These are phyloP conservation scores for Alternaria arbusti DNA, from an alignment of 2,329 filamentous ascomycete genomes.

Conservation along the genomic window DNA sequence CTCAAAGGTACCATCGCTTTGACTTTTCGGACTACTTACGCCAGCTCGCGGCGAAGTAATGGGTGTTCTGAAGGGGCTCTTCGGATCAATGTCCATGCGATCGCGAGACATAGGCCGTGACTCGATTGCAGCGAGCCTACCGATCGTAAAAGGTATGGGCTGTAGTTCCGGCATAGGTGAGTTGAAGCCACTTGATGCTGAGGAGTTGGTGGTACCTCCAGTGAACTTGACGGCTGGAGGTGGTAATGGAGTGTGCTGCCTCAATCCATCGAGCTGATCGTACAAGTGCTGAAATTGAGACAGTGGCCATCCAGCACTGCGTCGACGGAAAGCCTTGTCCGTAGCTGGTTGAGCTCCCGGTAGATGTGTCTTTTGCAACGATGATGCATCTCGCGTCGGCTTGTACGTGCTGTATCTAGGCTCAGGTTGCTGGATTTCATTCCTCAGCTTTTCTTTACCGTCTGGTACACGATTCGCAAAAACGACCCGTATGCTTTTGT, in stretches of 20 bases:
- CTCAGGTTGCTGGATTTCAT: slow-evolving; percentile 88
- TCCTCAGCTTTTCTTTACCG: slow-evolving; percentile 88
- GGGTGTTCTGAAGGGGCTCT: slow-evolving; percentile 33
- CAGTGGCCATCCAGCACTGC: slow-evolving; percentile 41
- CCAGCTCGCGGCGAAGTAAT: slow-evolving; percentile 27
- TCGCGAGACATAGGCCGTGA: slow-evolving; percentile 43
- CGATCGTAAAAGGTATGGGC: slow-evolving; percentile 60
- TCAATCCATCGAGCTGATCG: slow-evolving; percentile 32
- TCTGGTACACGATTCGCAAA: slow-evolving; percentile 97
- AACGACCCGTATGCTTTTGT: slow-evolving; percentile 90
- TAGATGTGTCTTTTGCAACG: slow-evolving; percentile 27
- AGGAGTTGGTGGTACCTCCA: slow-evolving; percentile 33
- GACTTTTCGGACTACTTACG: slow-evolving; percentile 19
- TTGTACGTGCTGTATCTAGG: slow-evolving; percentile 88
- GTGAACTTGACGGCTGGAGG: slow-evolving; percentile 43
- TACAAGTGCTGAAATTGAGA: slow-evolving; percentile 37
- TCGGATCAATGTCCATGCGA: slow-evolving; percentile 38
- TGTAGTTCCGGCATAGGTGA: slow-evolving; percentile 50
- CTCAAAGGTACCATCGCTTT: slow-evolving; percentile 58
- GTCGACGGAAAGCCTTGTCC: slow-evolving; percentile 38
- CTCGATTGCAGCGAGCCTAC: slow-evolving; percentile 35
- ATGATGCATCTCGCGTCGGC: slow-evolving; percentile 56
- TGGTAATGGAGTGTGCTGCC: slow-evolving; percentile 34
- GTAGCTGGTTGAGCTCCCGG: slow-evolving; percentile 26
- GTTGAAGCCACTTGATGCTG: slow-evolving; percentile 27